Conservation (phyloP, 2,329 filamentous ascomycete genomes). For the Fonsecaea erecta region DNA sequence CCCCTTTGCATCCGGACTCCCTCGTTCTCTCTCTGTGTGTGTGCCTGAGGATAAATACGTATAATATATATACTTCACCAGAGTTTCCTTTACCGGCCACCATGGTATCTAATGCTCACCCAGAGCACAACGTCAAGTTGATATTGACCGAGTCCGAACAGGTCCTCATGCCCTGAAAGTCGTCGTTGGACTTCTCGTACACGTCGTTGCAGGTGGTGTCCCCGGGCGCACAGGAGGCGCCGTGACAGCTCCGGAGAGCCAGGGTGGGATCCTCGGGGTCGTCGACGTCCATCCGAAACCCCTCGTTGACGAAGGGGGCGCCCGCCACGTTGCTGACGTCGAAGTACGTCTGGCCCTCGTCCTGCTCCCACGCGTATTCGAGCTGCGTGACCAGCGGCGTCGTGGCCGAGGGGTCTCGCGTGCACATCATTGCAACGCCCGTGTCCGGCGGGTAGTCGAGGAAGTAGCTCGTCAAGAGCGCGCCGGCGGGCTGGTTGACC, state of each 20-base stretch:
- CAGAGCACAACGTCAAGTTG: conserved; percentile 20
- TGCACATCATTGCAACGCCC: conserved; percentile 3
- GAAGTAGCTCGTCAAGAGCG: not conserved
- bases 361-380: conserved; percentile 46
- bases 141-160: conserved; percentile 23
- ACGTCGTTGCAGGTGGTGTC: conserved; percentile 16
- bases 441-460: not conserved
- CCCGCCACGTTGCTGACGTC: conserved; percentile 50
- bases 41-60: no score
- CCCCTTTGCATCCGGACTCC: no score
- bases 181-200: conserved; percentile 28
- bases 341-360: conserved; percentile 44
- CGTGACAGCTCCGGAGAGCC: conserved; percentile 7
- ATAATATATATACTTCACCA: no score
- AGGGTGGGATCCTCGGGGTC: conserved; percentile 11
- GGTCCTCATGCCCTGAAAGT: conserved; percentile 28
- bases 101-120: no score
- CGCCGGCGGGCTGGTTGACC: not conserved
- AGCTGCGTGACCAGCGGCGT: conserved; percentile 36
- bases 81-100: no score
- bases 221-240: conserved; percentile 19
- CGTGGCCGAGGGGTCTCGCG: conserved; percentile 14
- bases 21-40: no score
- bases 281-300: conserved; percentile 20
- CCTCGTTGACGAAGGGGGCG: conserved; percentile 43